These are phyloP conservation scores for Sphagnurus paluster DNA, from an alignment of 1,284 basidiomycete genomes.

Conservation along the genomic window DNA sequence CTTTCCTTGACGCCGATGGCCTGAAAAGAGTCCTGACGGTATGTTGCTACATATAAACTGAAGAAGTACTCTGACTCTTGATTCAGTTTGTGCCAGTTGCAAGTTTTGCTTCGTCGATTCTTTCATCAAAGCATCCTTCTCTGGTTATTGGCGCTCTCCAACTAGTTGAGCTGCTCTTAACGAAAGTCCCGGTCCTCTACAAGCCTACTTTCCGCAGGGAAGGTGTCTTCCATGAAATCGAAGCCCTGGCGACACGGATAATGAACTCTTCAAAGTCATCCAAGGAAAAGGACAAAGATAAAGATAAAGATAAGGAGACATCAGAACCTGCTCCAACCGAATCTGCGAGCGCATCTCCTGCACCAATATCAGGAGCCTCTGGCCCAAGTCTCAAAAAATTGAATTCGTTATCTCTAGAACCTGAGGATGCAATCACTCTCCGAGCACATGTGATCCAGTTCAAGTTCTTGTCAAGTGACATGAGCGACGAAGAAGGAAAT, in stretches of 20 bases:
- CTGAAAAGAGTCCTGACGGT: conserved; percentile 79
- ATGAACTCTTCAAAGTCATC: conserved; percentile 55
- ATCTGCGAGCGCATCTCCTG: conserved; percentile 31
- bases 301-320: conserved; percentile 47
- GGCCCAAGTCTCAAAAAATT: conserved; percentile 69
- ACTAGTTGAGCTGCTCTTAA: conserved; percentile 84
- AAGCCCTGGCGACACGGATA: conserved; percentile 64
- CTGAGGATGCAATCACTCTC: conserved; percentile 88
- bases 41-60: conserved; percentile 17
- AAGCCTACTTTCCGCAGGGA: conserved; percentile 87
- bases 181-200: conserved; percentile 82
- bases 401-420: conserved; percentile 67
- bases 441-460: conserved; percentile 84
- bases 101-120: conserved; percentile 88
- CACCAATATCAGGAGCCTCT: conserved; percentile 37
- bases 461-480: conserved; percentile 66
- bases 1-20: conserved; percentile 79
- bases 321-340: conserved; percentile 33
- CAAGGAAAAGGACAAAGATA: conserved; percentile 50
- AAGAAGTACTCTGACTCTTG: conserved; percentile 16
- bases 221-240: conserved; percentile 93
- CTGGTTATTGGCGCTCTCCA: conserved; percentile 88
- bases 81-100: conserved; percentile 84
- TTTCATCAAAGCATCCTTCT: conserved; percentile 84
- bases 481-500: conserved; percentile 61